Conservation (phyloP, 2,329 filamentous ascomycete genomes). For the Colletotrichum salicis region DNA sequence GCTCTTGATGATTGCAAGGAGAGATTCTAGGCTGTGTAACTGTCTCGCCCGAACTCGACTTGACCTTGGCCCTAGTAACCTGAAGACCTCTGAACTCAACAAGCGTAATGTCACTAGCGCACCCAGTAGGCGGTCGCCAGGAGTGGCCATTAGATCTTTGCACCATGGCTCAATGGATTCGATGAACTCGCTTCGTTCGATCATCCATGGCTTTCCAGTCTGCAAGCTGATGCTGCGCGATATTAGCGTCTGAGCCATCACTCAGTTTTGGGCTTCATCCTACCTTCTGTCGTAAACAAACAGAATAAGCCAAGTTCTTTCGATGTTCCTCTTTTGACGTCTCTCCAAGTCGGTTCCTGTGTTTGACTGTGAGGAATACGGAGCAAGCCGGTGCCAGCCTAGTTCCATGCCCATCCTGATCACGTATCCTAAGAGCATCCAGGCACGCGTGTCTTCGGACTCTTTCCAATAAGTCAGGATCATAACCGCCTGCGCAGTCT, state of each 20-base stretch:
- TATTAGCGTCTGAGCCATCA: background rate
- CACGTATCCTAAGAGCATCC: constrained; percentile 51
- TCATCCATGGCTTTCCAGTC: constrained; percentile 55
- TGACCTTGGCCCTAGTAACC: constrained; percentile 37
- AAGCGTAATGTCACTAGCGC: constrained; percentile 50
- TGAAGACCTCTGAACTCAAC: constrained; percentile 48
- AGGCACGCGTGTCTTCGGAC: constrained; percentile 51
- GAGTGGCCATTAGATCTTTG: constrained; percentile 42
- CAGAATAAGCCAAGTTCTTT: constrained; percentile 19
- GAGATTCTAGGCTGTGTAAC: constrained; percentile 38
- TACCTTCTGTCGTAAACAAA: constrained; percentile 27
- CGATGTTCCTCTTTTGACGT: constrained; percentile 5
- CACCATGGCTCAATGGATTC: constrained; percentile 50
- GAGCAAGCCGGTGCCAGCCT: constrained; percentile 46
- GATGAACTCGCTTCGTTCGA: constrained; percentile 50
- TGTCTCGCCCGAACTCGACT: constrained; percentile 28
- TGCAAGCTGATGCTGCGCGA: constrained; percentile 50
- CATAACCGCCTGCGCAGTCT: constrained; percentile 52
- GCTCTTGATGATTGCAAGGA: constrained; percentile 39
- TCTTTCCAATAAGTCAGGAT: constrained; percentile 55
- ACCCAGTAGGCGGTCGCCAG: constrained; percentile 48
- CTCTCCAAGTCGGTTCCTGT: background rate
- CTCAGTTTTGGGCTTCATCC: rapidly evolving
- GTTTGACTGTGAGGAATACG: constrained; percentile 11
- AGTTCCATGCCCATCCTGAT: constrained; percentile 54